These are phyloP conservation scores for Fusarium circinatum DNA, from an alignment of 2,329 filamentous ascomycete species.

Conservation along the genomic window DNA sequence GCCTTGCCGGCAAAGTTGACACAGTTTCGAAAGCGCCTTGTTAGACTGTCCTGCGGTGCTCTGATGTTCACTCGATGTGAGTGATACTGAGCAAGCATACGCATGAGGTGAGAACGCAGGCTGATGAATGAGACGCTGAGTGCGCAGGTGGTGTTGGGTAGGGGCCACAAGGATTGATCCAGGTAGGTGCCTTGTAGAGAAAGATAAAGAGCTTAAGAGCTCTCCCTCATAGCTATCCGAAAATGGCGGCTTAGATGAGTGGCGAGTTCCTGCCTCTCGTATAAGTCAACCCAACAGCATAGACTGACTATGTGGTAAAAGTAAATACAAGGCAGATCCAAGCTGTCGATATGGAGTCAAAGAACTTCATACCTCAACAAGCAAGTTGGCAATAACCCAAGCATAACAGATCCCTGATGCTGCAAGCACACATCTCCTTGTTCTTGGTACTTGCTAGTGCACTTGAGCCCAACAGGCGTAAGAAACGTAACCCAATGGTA, in stretches of 20 bases:
- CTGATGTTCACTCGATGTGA: conserved; percentile 12
- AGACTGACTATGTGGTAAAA: background rate
- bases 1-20: conserved; percentile 25
- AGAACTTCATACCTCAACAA: background rate
- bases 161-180: background rate
- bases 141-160: background rate
- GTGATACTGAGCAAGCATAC: conserved; percentile 28
- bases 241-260: background rate
- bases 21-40: conserved; percentile 30
- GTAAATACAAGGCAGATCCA: conserved; percentile 29
- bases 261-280: background rate
- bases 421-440: conserved; percentile 8
- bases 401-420: background rate
- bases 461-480: background rate
- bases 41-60: conserved; percentile 22
- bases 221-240: background rate
- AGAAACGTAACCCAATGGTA: conserved; percentile 6
- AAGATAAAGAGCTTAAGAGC: background rate
- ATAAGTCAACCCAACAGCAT: background rate
- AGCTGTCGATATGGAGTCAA: conserved; percentile 33
- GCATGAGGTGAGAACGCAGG: background rate
- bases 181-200: background rate
- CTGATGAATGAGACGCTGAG: background rate
- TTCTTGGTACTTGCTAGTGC: conserved; percentile 26
- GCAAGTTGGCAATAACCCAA: conserved; percentile 14